Percentiles rank a stretch among this genome's conserved stretches.
phyloP scores from a whole-genome alignment of 2,329 filamentous ascomycete genomes.

The Fusarium pininemorale region DNA sequence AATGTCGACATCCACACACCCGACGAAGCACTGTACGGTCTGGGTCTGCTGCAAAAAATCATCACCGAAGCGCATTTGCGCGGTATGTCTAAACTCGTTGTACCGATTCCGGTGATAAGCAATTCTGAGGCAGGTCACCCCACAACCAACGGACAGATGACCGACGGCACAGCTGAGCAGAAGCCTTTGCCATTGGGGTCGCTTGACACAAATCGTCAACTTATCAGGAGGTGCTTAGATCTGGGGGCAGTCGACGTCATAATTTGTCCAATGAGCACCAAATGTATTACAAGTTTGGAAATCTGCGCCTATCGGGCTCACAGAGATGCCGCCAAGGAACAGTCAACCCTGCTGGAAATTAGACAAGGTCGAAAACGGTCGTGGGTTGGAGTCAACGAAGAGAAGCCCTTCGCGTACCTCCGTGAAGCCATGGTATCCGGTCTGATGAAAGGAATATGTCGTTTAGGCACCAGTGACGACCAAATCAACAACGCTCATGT shows the following conservation, averaged over 20 bases:
- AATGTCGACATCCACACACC: slow-evolving; percentile 53
- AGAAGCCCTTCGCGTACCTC: slow-evolving; percentile 88
- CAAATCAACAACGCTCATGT: slow-evolving; percentile 72
- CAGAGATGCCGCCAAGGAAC: slow-evolving; percentile 78
- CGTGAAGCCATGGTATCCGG: slow-evolving; percentile 93
- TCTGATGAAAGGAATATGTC: slow-evolving; percentile 89
- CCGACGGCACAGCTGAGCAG: slow-evolving; percentile 52
- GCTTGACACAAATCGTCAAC: slow-evolving; percentile 47
- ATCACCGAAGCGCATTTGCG: slow-evolving; percentile 66
- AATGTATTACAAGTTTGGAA: slow-evolving; percentile 78
- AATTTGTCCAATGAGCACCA: slow-evolving; percentile 77
- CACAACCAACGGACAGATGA: slow-evolving; percentile 46
- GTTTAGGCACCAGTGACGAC: slow-evolving; percentile 70
- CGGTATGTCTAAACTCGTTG: slow-evolving; percentile 64
- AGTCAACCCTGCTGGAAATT: slow-evolving; percentile 75
- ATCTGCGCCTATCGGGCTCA: slow-evolving; percentile 86
- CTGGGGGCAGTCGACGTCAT: slow-evolving; percentile 88
- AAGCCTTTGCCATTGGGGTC: slow-evolving; percentile 37
- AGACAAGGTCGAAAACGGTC: slow-evolving; percentile 84
- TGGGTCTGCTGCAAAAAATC: slow-evolving; percentile 64
- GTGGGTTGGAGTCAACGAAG: slow-evolving; percentile 88
- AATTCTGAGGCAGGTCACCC: slow-evolving; percentile 46
- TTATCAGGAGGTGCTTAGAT: slow-evolving; percentile 79
- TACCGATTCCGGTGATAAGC: slow-evolving; percentile 64
- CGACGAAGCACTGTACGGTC: slow-evolving; percentile 63